Evolutionary conservation across 345 rosid species (phyloP).

Genomic region (Gossypium stocksii): DNA sequence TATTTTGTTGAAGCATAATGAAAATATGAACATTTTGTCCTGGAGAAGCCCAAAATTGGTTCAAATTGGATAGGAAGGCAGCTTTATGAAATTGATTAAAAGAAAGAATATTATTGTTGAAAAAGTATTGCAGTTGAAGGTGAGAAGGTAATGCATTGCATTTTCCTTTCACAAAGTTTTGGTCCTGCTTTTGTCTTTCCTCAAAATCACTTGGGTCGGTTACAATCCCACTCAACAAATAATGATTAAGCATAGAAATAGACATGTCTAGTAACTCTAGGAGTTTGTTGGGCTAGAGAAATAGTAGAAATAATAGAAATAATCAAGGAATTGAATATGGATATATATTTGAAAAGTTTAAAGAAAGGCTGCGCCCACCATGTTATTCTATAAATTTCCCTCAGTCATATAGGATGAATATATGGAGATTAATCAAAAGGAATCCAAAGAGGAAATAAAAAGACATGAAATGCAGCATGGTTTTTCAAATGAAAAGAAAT

Average conservation of each 20-base stretch:
- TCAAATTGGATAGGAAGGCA: background rate
- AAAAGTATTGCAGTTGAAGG: background rate
- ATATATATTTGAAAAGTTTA: background rate
- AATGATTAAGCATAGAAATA: background rate
- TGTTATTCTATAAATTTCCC: background rate
- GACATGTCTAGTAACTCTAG: background rate
- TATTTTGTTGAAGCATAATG: background rate
- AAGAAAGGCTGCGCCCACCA: background rate
- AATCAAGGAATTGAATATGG: background rate
- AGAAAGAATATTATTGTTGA: background rate
- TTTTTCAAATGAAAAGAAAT: slow-evolving; percentile 9
- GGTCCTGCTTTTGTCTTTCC: background rate
- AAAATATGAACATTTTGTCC: background rate
- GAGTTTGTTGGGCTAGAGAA: background rate
- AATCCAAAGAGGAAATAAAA: background rate
- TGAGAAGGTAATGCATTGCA: background rate
- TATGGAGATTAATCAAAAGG: background rate
- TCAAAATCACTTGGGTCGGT: background rate
- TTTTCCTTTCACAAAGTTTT: background rate
- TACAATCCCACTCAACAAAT: background rate
- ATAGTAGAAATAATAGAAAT: background rate
- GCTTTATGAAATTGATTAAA: background rate
- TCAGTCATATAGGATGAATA: background rate
- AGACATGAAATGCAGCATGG: slow-evolving; percentile 1
- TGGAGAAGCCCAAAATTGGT: background rate